Evolutionary conservation across 108 stramenopile species (phyloP), one percentile per base, ranked within the genome.

Genomic region (Cylindrotheca fusiformis): DNA sequence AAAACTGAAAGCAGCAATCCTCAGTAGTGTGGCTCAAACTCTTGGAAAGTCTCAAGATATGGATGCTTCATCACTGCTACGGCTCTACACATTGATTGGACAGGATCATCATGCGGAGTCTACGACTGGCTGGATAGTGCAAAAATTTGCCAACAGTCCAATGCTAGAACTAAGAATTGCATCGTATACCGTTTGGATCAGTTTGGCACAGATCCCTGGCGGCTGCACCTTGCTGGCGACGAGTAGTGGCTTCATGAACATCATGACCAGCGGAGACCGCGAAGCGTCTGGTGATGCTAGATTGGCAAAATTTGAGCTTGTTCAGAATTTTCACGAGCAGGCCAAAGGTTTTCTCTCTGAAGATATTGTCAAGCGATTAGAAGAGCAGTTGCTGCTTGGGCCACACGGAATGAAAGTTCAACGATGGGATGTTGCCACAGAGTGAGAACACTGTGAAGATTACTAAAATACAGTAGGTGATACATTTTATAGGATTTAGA

Each of bases 1-100:
- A n/a, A 63, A 63, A 57, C 32, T 71, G n/a, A 51, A 63, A 55
- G 70, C 70, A 0, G 70, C 70, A 2, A 36, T 71, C 27, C 41
- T 71, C 36, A 62, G 31, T 21, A 62, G 60, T 26, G 26, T 71
- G n/a, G 54, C 61, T 26, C 46, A 63, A 62, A 50, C 49, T 1
- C 48, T 63, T 21, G 14, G 14, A 14, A 6, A 41, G 10, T 14
- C 36, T 10, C 36, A 41, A 41, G 14, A 41, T 41, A 41, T 14
- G 6, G 36, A 41, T 14, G 36, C 36, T 10, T 41, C 36, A 41
- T 41, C 14, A 41, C 6, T 41, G 36, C 36, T 41, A 10, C 36
- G 36, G 6, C 14, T 41, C 6, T 41, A 41, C 14, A 41, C 36
- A 41, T 14, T 41, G 10, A 23, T 62, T 28, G 48, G 23, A 4